phyloP scores from a whole-genome alignment of 2,329 filamentous ascomycete genomes.

The Bipolaris sorokiniana region DNA sequence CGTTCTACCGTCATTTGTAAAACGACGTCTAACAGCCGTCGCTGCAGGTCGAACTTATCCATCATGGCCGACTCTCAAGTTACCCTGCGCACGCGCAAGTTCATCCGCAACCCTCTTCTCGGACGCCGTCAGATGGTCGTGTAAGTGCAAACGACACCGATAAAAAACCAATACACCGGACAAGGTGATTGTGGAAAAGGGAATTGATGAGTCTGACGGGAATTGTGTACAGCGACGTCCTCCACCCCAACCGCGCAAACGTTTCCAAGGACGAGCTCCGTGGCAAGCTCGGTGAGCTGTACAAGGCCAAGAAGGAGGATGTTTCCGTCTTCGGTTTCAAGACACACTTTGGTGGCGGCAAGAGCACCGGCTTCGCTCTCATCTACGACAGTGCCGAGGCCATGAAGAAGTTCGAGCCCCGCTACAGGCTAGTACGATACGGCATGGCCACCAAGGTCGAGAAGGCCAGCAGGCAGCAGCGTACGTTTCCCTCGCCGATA shows the following conservation, averaged over 20 bases:
- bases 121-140: constrained; percentile 99
- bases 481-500: constrained; percentile 67
- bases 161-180: constrained; percentile 11
- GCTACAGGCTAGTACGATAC: constrained; percentile 94
- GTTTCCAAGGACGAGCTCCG: constrained; percentile 99
- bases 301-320: constrained; percentile 98
- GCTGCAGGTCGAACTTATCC: constrained; percentile 43
- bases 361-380: constrained; percentile 98
- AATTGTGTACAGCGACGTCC: constrained; percentile 78
- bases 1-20: constrained; percentile 10
- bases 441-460: constrained; percentile 93
- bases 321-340: constrained; percentile 98
- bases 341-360: constrained; percentile 99
- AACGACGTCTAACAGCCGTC: constrained; percentile 22
- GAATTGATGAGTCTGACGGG: constrained; percentile 37
- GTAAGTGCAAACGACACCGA: constrained; percentile 60
- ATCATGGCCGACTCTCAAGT: constrained; percentile 82
- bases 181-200: constrained; percentile 22
- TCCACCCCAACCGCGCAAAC: constrained; percentile 97
- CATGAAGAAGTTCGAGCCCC: constrained; percentile 99
- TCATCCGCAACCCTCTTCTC: constrained; percentile 99
- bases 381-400: constrained; percentile 98
- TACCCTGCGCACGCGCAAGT: constrained; percentile 90
- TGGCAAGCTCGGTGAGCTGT: constrained; percentile 89
- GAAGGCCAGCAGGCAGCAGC: constrained; percentile 97